Conservation (phyloP, 2,329 filamentous ascomycete species). For the Xylaria multiplex region DNA sequence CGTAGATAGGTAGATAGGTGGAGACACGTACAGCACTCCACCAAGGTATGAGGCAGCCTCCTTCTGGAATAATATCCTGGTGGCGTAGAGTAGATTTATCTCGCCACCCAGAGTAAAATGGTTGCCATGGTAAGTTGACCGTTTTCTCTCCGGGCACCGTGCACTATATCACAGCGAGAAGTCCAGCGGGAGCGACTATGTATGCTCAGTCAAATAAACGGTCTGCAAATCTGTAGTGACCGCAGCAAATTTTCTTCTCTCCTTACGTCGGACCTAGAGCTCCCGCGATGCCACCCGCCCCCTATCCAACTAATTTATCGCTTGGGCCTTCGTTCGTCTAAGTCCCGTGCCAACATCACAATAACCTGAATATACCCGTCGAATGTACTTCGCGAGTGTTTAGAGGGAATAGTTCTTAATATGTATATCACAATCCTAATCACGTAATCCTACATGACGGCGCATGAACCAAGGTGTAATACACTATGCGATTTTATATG, state of each 20-base stretch:
- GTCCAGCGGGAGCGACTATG: neutral
- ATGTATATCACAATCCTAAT: neutral
- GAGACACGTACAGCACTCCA: constrained; percentile 7
- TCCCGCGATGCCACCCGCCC: neutral
- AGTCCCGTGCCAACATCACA: neutral
- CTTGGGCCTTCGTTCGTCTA: neutral
- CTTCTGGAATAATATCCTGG: constrained; percentile 8
- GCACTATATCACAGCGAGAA: neutral
- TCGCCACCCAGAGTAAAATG: constrained; percentile 7
- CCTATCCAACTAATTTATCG: neutral
- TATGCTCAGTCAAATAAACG: neutral
- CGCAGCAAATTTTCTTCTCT: neutral
- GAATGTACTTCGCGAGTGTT: neutral
- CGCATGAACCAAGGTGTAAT: neutral
- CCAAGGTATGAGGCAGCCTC: constrained; percentile 12
- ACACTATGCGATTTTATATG: neutral
- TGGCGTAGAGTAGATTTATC: constrained; percentile 13
- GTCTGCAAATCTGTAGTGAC: neutral
- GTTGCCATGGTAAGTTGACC: constrained; percentile 27
- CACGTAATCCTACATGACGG: neutral
- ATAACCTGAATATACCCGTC: too few species aligned
- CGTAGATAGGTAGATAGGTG: constrained; percentile 19
- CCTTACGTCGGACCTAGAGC: neutral
- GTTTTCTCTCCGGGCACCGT: constrained; percentile 1
- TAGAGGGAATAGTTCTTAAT: too few species aligned